A percentile compares a stretch with the other conserved stretches of the same genome.
Evolutionary conservation across 2,329 filamentous ascomycete genomes (phyloP).

Genomic region (Cladosporium oxysporum): DNA sequence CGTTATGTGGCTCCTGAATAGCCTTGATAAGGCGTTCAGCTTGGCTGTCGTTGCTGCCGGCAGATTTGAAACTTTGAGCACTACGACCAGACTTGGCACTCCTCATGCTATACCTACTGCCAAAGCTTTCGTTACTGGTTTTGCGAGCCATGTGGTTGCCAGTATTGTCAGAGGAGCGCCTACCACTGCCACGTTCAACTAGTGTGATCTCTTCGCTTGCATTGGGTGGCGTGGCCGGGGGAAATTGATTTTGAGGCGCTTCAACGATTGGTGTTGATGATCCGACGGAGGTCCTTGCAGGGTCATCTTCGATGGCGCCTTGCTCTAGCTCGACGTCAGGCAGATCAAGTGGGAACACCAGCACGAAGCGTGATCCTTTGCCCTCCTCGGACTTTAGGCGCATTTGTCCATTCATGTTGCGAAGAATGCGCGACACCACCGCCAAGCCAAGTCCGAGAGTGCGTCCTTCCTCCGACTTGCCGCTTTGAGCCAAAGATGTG

Average conservation of each 20-base stretch:
- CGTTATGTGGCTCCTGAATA: constrained; percentile 60
- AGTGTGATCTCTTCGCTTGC: constrained; percentile 60
- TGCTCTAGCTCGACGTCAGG: constrained; percentile 43
- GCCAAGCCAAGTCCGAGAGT: constrained; percentile 82
- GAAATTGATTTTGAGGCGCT: not conserved
- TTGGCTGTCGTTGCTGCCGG: constrained; percentile 56
- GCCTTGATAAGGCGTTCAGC: constrained; percentile 72
- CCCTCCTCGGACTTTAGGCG: constrained; percentile 81
- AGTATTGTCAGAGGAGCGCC: not conserved
- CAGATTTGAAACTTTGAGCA: constrained; percentile 32
- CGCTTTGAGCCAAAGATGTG: constrained; percentile 35
- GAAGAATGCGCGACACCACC: constrained; percentile 78
- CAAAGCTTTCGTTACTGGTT: constrained; percentile 47
- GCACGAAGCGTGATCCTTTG: constrained; percentile 78
- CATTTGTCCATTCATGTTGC: constrained; percentile 89
- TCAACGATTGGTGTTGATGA: constrained; percentile 30
- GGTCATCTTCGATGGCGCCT: constrained; percentile 24
- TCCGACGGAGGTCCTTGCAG: constrained; percentile 24
- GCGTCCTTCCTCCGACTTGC: constrained; percentile 37
- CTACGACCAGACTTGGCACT: constrained; percentile 46
- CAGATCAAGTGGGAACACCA: constrained; percentile 74
- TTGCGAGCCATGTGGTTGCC: constrained; percentile 26
- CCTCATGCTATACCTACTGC: constrained; percentile 53
- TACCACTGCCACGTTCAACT: constrained; percentile 51
- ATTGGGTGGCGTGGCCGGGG: constrained; percentile 5